These are phyloP conservation scores for Isoetes taiwanensis DNA, from an alignment of 75 land plant species.

Conservation along the genomic window DNA sequence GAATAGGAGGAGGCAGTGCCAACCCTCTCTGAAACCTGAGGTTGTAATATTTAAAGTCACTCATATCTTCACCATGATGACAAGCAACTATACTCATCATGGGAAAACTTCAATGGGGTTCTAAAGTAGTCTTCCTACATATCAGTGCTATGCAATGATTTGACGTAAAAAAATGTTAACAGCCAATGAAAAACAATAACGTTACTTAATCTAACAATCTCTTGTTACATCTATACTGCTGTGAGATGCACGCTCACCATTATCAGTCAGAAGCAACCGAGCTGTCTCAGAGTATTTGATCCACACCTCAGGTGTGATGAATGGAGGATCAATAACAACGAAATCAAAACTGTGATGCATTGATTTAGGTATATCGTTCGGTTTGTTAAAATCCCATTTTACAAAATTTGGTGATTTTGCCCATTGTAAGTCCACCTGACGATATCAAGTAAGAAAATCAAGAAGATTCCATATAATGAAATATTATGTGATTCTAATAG, in stretches of 20 bases:
- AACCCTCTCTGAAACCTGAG: too few relatives aligned
- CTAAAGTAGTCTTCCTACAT: too few relatives aligned
- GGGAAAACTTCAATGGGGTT: too few relatives aligned
- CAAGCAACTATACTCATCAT: too few relatives aligned
- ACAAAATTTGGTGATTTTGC: constrained; percentile 20
- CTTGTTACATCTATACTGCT: too few relatives aligned
- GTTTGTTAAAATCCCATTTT: constrained; percentile 26
- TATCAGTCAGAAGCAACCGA: constrained; percentile 13
- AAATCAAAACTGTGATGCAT: constrained; percentile 28
- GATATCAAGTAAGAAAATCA: background rate
- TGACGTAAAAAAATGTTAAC: too few relatives aligned
- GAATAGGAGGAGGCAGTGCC: too few relatives aligned
- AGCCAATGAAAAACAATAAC: too few relatives aligned
- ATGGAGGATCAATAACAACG: constrained; percentile 34
- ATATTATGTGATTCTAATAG: background rate
- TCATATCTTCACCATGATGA: too few relatives aligned
- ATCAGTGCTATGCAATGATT: too few relatives aligned
- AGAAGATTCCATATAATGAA: background rate
- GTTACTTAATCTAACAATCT: too few relatives aligned
- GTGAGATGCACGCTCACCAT: constrained; percentile 18
- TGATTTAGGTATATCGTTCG: constrained; percentile 7
- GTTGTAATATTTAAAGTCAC: too few relatives aligned
- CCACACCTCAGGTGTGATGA: constrained; percentile 32
- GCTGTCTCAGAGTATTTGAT: constrained; percentile 32
- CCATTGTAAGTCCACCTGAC: constrained; percentile 33